Base-by-base conservation (phyloP, 2,329 filamentous ascomycete species). In the Sporothrix dimorphospora region DNA sequence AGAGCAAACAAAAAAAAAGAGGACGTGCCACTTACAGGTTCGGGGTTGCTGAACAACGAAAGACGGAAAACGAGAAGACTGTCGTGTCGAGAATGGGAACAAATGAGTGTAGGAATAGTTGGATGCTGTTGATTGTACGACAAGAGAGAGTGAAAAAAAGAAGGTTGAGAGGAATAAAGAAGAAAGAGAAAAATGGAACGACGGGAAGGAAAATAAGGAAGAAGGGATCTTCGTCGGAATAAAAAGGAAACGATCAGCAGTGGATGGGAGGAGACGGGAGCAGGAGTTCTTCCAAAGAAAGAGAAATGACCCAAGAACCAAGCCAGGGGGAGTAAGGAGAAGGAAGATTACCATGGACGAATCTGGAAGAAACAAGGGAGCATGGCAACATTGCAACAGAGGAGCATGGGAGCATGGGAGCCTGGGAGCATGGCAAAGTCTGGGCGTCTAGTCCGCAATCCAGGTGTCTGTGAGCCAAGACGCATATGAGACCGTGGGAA, bases 191-290 rank as follows among this genome's bases (percentile, higher is more conserved):
- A 38, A 49, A 45, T 42, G 21, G 21, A 65, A 19, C 38, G 24
- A 27, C 12, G 55, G 40, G 42, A 49, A 27, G 9, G 42, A 38
- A 68, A 42, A 57, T 40, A 14, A 57, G 49, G 49, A 57, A 47
- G 34, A 67, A 67, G 42, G 53, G 49, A 57, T 55, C 27, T 24
- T 24, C 30, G 30, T 68, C 69, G n/a, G 14, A 24, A 70, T 70
- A 53, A 71, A 71, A 71, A 38, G 45, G 30, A 63, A 71, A 66
- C n/a, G 59, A 71, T 66, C 59, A 34, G 34, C 59, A 38, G 53
- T 14, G 53, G 4, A 5, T 24, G 21, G 12, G 53, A 14, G 12
- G 16, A 21, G n/a, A 27, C 5, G 16, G 9, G 4, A 34, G 7
- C 19, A n/a, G n/a, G n/a, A n/a, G n/a, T n/a, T 21, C 4, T 38